Evolutionary conservation across 129 eudicot genomes (phyloP).

Genomic region (Kitagawia praeruptora): DNA sequence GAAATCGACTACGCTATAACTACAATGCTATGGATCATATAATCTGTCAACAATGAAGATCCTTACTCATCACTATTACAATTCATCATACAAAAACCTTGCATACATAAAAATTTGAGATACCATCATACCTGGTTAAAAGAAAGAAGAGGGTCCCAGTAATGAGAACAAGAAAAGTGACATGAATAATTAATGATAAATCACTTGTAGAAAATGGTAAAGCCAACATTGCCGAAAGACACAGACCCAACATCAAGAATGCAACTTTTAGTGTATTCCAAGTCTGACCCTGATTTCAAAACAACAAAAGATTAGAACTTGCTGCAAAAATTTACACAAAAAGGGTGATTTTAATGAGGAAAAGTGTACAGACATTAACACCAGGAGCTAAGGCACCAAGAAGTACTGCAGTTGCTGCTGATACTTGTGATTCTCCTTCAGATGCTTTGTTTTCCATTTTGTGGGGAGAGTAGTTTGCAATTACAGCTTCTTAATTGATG

Average conservation of each 20-base stretch:
- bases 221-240: slow-evolving; percentile 72
- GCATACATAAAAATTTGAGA: background rate
- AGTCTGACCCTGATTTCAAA: slow-evolving; percentile 65
- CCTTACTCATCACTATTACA: background rate
- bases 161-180: slow-evolving; percentile 63
- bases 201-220: slow-evolving; percentile 83
- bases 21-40: background rate
- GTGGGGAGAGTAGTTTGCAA: background rate
- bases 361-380: slow-evolving; percentile 51
- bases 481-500: background rate
- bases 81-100: background rate
- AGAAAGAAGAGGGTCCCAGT: slow-evolving; percentile 68
- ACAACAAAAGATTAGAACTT: slow-evolving; percentile 20
- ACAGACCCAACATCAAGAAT: slow-evolving; percentile 76
- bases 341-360: background rate
- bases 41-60: background rate
- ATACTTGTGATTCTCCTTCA: slow-evolving; percentile 20
- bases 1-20: background rate
- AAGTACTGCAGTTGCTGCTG: slow-evolving; percentile 65
- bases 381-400: slow-evolving; percentile 90
- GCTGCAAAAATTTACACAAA: background rate
- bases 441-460: slow-evolving; percentile 41
- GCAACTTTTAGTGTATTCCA: slow-evolving; percentile 74
- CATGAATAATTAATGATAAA: slow-evolving; percentile 58
- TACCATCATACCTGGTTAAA: slow-evolving; percentile 47